phyloP scores from a whole-genome alignment of 2,329 filamentous ascomycete species.

The Penicillium sp. region DNA sequence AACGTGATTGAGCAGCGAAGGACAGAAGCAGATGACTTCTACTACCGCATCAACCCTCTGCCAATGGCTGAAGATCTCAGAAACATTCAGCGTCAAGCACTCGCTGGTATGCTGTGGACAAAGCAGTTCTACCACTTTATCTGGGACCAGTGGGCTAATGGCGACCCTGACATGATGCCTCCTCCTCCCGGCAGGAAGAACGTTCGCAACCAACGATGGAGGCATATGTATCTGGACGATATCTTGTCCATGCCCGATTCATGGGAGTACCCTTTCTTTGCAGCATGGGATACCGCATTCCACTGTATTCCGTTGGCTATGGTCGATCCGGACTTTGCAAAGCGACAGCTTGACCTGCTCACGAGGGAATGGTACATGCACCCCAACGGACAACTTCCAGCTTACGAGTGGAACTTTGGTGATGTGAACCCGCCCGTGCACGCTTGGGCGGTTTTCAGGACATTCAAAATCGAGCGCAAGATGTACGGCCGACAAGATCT shows the following conservation, averaged over 20 bases:
- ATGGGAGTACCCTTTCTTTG: slow-evolving; percentile 98
- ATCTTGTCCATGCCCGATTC: slow-evolving; percentile 97
- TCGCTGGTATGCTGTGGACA: slow-evolving; percentile 97
- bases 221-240: slow-evolving; percentile 90
- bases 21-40: slow-evolving; percentile 94
- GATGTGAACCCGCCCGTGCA: slow-evolving; percentile 97
- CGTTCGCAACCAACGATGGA: slow-evolving; percentile 86
- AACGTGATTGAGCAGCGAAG: slow-evolving; percentile 80
- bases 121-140: slow-evolving; percentile 97
- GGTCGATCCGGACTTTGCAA: slow-evolving; percentile 96
- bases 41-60: slow-evolving; percentile 84
- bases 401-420: slow-evolving; percentile 96
- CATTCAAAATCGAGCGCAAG: slow-evolving; percentile 98
- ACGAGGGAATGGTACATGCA: slow-evolving; percentile 99
- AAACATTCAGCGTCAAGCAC: slow-evolving; percentile 91
- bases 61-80: slow-evolving; percentile 91
- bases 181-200: slow-evolving; percentile 75
- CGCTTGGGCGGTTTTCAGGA: slow-evolving; percentile 91
- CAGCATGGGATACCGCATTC: slow-evolving; percentile 95
- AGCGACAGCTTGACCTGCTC: slow-evolving; percentile 95
- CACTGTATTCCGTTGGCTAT: slow-evolving; percentile 94
- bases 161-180: slow-evolving; percentile 81
- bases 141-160: slow-evolving; percentile 97
- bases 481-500: slow-evolving; percentile 92
- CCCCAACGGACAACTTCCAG: slow-evolving; percentile 89